Base-by-base conservation (phyloP, 495 filamentous ascomycete genomes). In the Lepidopterella palustris region DNA sequence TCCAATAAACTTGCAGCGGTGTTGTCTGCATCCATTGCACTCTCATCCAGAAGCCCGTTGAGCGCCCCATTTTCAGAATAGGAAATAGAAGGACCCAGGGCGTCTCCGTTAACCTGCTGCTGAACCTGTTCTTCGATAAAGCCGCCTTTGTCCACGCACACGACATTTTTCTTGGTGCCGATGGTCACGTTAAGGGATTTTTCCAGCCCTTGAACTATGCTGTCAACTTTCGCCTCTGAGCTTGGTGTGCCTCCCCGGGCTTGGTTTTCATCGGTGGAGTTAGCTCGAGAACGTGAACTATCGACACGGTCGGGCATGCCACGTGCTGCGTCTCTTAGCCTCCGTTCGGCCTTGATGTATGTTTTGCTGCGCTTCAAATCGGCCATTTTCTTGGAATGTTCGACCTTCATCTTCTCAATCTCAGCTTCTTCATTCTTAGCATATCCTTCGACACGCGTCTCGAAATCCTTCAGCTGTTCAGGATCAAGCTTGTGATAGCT, bases 391-490 rank as follows among this genome's bases (percentile, higher is more conserved):
- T 78, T 85, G 0, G 82, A 82, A 71, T 98, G 92, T 25, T 87
- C 80, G 11, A 77, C 79, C 74, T 87, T 92, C 78, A 98, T 78
- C 53, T 84, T 80, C 63, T 91, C 84, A 45, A 97, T 89, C 70
- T 96, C 91, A 4, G 82, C 82, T 39, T 84, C 81, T 59, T 84
- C 83, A 31, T 87, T 78, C 1, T 76, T 76, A 1, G 88, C 78
- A 61, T 83, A 84, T 27, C 83, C 81, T 35, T 78, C 74, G 4
- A 87, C 87, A 27, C 89, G 82, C 57, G 86, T 84, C 25, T 84
- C 83, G 68, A 97, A 95, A 63, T 90, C 84, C 49, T 86, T 84
- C 10, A 85, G 84, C 62, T 89, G 80, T 25, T 76, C 83, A 2
- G 81, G 74, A 45, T 86, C 84, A 61, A 93, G 70, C 62, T 82